Evolutionary conservation across 2,329 filamentous ascomycete genomes (phyloP).

Genomic region (Ceratocystiopsis minuta): DNA sequence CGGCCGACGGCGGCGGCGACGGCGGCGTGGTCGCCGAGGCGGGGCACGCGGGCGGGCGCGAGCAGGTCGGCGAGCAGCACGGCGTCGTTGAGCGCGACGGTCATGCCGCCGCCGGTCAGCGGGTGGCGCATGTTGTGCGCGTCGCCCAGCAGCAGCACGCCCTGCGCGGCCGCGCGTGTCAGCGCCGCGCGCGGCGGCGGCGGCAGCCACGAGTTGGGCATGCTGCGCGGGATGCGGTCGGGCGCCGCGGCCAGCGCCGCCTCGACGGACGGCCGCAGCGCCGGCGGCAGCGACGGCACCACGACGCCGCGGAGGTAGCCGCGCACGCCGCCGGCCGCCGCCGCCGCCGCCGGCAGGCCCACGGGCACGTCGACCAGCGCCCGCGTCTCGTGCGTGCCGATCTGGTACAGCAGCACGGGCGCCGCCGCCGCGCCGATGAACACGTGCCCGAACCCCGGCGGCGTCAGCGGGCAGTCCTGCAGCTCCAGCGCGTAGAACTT

Average conservation of each 20-base stretch:
- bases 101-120: conserved; percentile 94
- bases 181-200: conserved; percentile 21
- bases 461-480: conserved; percentile 66
- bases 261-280: conserved; percentile 54
- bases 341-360: conserved; percentile 52
- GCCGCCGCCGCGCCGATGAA: conserved; percentile 51
- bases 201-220: conserved; percentile 93
- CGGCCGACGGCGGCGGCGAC: conserved; percentile 50
- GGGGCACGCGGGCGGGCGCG: conserved; percentile 46
- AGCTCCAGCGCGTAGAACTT: conserved; percentile 92
- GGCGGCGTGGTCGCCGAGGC: conserved; percentile 46
- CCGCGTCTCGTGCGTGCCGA: conserved; percentile 84
- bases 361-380: conserved; percentile 77
- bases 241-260: conserved; percentile 58
- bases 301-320: conserved; percentile 62
- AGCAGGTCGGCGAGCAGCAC: conserved; percentile 60
- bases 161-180: conserved; percentile 39
- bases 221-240: conserved; percentile 48
- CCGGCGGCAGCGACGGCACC: conserved; percentile 55
- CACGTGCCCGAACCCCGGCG: conserved; percentile 66
- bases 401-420: conserved; percentile 88
- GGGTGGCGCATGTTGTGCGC: conserved; percentile 99
- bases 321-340: conserved; percentile 65
- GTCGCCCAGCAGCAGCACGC: conserved; percentile 72
- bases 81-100: conserved; percentile 86